Percentiles rank a stretch among this genome's conserved stretches.
Conservation (phyloP, 306 rosid genomes). For the apple (Malus domestica) region DNA sequence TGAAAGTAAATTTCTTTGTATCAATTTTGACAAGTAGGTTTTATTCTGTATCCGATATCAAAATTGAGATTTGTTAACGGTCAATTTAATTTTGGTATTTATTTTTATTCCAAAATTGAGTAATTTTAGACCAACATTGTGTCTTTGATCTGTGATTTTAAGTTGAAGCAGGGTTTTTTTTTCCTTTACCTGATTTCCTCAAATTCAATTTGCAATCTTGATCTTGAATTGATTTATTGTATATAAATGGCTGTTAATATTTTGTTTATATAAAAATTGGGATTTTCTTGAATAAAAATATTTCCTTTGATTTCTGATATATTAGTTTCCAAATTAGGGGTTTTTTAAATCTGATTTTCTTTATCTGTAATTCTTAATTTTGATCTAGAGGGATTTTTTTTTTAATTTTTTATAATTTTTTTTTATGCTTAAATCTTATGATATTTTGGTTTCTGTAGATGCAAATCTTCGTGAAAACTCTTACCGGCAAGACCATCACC, state of each 20-base stretch:
- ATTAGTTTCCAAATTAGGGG: background rate
- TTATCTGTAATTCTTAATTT: background rate
- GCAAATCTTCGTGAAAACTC: constrained; percentile 46
- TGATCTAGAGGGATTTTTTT: background rate
- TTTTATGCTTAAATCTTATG: background rate
- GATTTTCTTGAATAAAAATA: background rate
- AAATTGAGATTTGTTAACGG: background rate
- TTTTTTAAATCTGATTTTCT: background rate
- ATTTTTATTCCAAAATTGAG: background rate
- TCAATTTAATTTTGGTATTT: no score
- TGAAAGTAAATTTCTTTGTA: no score
- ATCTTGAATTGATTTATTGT: no score
- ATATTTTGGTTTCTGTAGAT: constrained; percentile 22
- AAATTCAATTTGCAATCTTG: background rate
- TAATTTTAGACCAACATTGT: background rate
- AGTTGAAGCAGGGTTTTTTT: no score
- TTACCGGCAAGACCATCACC: constrained; percentile 30
- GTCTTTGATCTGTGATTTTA: background rate
- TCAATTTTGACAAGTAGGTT: background rate
- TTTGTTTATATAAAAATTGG: background rate
- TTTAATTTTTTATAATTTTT: no score
- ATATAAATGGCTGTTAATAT: no score
- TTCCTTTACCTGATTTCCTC: background rate
- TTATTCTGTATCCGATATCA: background rate
- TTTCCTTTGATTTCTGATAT: background rate